Conservation (phyloP, 768 basidiomycete species). For the Austroboletus festivus region DNA sequence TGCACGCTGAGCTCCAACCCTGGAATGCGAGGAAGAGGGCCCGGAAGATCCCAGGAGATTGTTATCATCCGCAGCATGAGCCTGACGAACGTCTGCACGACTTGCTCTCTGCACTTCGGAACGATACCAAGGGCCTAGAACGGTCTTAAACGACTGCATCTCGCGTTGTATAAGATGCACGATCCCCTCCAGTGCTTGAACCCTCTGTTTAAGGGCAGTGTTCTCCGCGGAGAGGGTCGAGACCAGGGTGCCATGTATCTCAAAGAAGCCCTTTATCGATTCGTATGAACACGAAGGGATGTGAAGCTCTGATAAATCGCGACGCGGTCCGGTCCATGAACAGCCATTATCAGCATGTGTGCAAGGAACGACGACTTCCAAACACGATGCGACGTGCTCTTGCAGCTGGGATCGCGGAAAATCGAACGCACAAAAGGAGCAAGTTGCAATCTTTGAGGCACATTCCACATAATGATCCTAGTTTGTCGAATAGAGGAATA, state of each 20-base stretch:
- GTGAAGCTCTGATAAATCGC: conserved; percentile 36
- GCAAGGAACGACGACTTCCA: conserved; percentile 39
- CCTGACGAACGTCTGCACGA: conserved; percentile 10
- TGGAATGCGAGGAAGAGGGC: conserved; percentile 21
- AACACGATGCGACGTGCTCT: conserved; percentile 39
- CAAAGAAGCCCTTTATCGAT: conserved; percentile 57
- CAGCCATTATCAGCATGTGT: conserved; percentile 50
- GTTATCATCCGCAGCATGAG: conserved; percentile 10
- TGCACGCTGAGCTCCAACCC: conserved; percentile 10
- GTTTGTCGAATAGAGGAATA: background rate
- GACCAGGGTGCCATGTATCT: conserved; percentile 38
- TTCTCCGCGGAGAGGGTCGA: conserved; percentile 61
- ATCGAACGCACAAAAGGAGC: conserved; percentile 40
- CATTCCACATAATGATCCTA: conserved; percentile 42
- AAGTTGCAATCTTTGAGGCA: conserved; percentile 34
- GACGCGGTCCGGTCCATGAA: conserved; percentile 48
- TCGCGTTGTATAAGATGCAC: conserved; percentile 54
- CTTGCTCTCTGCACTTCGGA: conserved; percentile 31
- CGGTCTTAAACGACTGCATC: conserved; percentile 49
- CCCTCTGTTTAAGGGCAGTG: conserved; percentile 51
- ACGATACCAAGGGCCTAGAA: conserved; percentile 64
- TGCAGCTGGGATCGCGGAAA: conserved; percentile 34
- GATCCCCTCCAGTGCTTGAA: conserved; percentile 57
- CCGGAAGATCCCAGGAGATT: conserved; percentile 13
- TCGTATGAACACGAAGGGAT: conserved; percentile 52